Evolutionary conservation across 2,329 filamentous ascomycete genomes (phyloP), one percentile per base, ranked within the genome.

Genomic region (Leptoxyphium fumago): DNA sequence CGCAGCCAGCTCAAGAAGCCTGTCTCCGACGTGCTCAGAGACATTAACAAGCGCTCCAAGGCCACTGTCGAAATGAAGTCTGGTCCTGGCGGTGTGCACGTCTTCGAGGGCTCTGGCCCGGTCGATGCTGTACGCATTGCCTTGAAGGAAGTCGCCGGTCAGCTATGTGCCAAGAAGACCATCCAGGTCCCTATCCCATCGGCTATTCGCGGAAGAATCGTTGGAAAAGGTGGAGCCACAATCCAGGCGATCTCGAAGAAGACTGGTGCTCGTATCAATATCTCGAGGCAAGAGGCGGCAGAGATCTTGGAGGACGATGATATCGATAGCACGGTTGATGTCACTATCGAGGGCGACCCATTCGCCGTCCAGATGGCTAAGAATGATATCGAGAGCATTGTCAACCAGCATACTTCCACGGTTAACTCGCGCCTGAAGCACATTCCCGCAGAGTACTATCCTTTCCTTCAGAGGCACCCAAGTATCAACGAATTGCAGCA

Each of bases 361-460:
- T 75, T 94, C 48, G 84, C 88, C 45, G 85, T 85, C 42, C 83
- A 84, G 51, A 78, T 86, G 63, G 91, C 91, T 45, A 79, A 79
- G 48, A 78, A 84, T 45, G 82, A 85, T 54, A 91, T 98, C 55
- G 73, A 85, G 56, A 82, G 81, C 56, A 95, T 96, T 60, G 86
- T 85, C 45, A 82, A 82, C 55, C 87, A 95, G 64, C 80, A 86
- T 49, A 80, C 84, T 43, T 82, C 85, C 44, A 89, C 82, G 53
- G 76, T 88, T 58, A 91, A 77, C 65, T 74, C 86, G 45, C 85
- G 84, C 55, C 66, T 98, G 51, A 85, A 81, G 63, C 79, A 80
- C 41, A 82, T 98, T 47, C 88, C 91, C 7, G 77, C 86, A 21
- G 87, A 94, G 61, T 93, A 91, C 64, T 98, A 91, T 65, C 89